Evolutionary conservation across 768 basidiomycete species (phyloP).

Genomic region (Lenzites betulinus): DNA sequence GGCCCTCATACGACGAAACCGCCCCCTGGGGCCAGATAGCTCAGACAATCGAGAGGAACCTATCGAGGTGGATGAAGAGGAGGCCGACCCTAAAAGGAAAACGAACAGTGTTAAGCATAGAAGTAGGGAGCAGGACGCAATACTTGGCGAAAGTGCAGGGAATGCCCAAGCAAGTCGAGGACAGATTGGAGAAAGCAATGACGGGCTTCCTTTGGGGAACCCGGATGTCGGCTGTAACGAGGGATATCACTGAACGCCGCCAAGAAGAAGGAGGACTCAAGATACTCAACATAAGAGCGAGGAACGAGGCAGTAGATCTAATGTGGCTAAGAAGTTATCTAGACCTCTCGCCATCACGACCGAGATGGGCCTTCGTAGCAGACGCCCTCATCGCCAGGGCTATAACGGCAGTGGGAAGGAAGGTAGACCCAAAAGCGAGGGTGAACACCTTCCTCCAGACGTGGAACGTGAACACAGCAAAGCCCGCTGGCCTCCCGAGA

Average conservation of each 20-base stretch:
- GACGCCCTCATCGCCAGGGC: neutral
- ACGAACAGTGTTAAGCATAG: neutral
- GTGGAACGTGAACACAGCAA: too few relatives aligned
- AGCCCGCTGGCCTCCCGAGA: too few relatives aligned
- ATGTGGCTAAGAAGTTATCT: conserved; percentile 18
- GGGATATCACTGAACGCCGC: too few relatives aligned
- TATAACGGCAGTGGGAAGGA: neutral
- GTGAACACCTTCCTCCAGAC: too few relatives aligned
- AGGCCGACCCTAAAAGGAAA: neutral
- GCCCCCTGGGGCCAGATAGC: neutral
- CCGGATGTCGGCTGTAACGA: neutral
- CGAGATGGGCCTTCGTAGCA: conserved; percentile 13
- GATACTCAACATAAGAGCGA: neutral
- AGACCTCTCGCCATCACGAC: neutral
- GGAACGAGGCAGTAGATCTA: neutral
- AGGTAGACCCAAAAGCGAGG: too few relatives aligned
- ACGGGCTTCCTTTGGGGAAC: neutral
- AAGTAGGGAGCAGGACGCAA: neutral
- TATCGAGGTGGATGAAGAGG: neutral
- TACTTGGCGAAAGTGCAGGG: conserved; percentile 23
- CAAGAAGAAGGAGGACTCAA: neutral
- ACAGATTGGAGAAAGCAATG: neutral
- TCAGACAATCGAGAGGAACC: neutral
- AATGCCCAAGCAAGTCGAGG: conserved; percentile 20
- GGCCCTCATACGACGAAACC: neutral